Base-by-base conservation (phyloP, 2,329 filamentous ascomycete genomes). In the Zopfia rhizophila region DNA sequence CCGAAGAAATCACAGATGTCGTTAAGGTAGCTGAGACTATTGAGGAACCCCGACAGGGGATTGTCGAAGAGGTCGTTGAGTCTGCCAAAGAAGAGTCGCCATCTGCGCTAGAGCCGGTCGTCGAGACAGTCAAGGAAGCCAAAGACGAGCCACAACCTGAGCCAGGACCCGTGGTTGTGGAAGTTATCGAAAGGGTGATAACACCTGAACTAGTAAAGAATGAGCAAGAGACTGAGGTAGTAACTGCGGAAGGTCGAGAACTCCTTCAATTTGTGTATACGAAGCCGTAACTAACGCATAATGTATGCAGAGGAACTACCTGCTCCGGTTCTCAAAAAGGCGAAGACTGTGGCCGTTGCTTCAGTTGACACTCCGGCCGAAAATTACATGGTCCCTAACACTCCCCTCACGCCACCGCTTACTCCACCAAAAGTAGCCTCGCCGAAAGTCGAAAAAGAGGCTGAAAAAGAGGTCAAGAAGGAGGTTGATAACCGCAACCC, bases 61-160 rank as follows among this genome's bases (percentile, higher is more conserved):
- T n/a, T n/a, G n/a, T n/a, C n/a, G 50, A 53, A 21, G 23, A 42
- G 24, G 37, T 37, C 24, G 41, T 28, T 40, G 37, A 48, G 33
- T 31, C 36, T 31, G 19, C 18, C 12, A 18, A 23, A 17, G 11
- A 36, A 19, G 19, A 18, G 8, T 18, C 32, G 6, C 6, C n/a
- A 17, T 18, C 32, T 19, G 22, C 8, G 7, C 35, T 21, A 4
- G 17, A 29, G 31, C n/a, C 40, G 11, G 28, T 38, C 14, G 31
- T 33, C 7, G 38, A 43, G 23, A 18, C 19, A 11, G 8, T 21
- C 12, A 29, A 35, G 23, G 24, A 23, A 18, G 18, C 10, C 7
- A 39, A 33, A 33, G 27, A 39, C 23, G 38, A 33, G 30, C 19
- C 35, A 7, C 11, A 38, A n/a, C 19, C 11, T 6, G 19, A 38